Conservation (phyloP, 306 rosid genomes). For the Morella rubra region DNA sequence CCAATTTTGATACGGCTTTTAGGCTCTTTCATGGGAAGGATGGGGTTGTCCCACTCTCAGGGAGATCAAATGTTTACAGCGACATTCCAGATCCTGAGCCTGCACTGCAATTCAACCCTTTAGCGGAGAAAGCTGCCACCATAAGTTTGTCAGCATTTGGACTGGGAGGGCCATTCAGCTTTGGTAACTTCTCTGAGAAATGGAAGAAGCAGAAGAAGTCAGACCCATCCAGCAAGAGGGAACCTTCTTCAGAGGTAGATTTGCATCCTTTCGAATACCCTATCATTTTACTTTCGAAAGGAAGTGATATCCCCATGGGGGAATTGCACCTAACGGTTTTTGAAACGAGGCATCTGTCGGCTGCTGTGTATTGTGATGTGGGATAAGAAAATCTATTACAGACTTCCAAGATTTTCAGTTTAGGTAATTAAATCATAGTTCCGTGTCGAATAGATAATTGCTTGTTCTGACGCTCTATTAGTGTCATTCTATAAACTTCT, state of each 20-base stretch:
- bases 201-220: conserved; percentile 66
- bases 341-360: conserved; percentile 12
- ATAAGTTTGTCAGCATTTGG: conserved; percentile 74
- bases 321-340: background rate
- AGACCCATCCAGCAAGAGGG: conserved; percentile 48
- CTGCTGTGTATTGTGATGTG: background rate
- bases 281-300: background rate
- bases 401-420: conserved; percentile 1
- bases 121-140: conserved; percentile 67
- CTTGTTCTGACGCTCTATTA: too few species aligned
- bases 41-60: conserved; percentile 73
- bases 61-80: conserved; percentile 30
- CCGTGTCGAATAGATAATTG: background rate
- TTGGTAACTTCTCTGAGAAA: conserved; percentile 65
- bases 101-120: conserved; percentile 65
- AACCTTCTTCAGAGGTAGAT: conserved; percentile 54
- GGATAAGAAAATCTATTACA: conserved; percentile 17
- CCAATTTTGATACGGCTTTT: conserved; percentile 66
- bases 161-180: conserved; percentile 63
- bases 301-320: conserved; percentile 13
- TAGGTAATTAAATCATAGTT: background rate
- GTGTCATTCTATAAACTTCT: too few species aligned
- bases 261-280: conserved; percentile 4
- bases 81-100: conserved; percentile 38
- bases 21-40: conserved; percentile 84